Percentiles rank a stretch among this genome's conserved stretches.
phyloP scores from a whole-genome alignment of 2,329 filamentous ascomycete genomes.

The Aspergillus sp. region DNA sequence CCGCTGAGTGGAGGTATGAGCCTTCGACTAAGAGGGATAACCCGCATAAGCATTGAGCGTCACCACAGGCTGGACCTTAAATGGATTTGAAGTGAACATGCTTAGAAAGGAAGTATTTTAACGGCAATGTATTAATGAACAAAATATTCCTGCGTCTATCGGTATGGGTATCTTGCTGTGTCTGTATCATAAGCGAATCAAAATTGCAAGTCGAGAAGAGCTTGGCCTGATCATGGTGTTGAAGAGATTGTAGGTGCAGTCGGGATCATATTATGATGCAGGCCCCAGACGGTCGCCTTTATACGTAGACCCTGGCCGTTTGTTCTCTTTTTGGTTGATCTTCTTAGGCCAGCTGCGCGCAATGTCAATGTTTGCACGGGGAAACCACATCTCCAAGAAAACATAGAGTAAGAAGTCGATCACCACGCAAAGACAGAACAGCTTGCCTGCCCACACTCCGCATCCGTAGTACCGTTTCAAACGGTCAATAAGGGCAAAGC shows the following conservation, averaged over 20 bases:
- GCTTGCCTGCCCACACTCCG: constrained; percentile 95
- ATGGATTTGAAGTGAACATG: background rate
- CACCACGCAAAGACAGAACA: constrained; percentile 92
- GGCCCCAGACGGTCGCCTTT: constrained; percentile 10
- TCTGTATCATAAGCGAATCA: background rate
- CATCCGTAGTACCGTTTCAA: constrained; percentile 97
- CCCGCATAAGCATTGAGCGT: constrained; percentile 1
- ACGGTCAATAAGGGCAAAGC: constrained; percentile 90
- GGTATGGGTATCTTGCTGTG: background rate
- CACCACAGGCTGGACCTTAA: constrained; percentile 4
- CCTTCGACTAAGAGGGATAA: constrained; percentile 27
- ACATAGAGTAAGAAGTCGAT: constrained; percentile 92
- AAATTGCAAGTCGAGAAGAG: background rate
- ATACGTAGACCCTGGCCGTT: background rate
- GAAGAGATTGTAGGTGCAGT: no score
- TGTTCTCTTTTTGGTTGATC: constrained; percentile 22
- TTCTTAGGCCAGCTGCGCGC: constrained; percentile 93
- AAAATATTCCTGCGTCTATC: background rate
- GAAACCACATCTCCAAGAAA: constrained; percentile 83
- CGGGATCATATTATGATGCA: constrained; percentile 5
- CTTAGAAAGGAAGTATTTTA: background rate
- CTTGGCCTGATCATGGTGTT: background rate
- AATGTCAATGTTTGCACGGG: constrained; percentile 81
- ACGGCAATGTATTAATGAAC: constrained; percentile 2
- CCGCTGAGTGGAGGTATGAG: constrained; percentile 31